Evolutionary conservation across 179 eudicot genomes (phyloP), one percentile per base, ranked within the genome.

Genomic region (Spergularia azorica): DNA sequence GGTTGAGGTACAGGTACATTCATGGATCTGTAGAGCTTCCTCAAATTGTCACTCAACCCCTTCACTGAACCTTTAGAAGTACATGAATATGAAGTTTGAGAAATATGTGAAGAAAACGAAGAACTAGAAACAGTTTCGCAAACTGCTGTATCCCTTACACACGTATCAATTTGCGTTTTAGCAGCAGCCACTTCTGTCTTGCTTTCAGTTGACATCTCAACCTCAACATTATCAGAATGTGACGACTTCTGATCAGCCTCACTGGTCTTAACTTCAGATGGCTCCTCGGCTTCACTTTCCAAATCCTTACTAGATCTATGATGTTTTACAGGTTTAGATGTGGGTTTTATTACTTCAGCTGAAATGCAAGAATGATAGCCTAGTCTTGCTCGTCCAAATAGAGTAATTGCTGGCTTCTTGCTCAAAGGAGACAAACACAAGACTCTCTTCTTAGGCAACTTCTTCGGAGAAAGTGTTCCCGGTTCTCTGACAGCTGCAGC

Each of bases 381-480:
- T 57, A 86, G 86, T 79, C 98, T 88, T 69, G 92, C 98, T 83
- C 91, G 89, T 73, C 98, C 97, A 79, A 94, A 92, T 83, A 92
- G 88, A 18, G 97, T 92, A 70, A 94, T 55, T 36, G 80, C 63
- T 48, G 86, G 79, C 62, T 74, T 84, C 81, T 85, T 87, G 50
- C 76, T 87, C 7, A 79, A 79, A 72, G 92, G 95, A 79, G 92
- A 88, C 39, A 80, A 56, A 63, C 55, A 80, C 76, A 83, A 74
- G 70, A 74, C 66, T 66, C 74, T 82, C 68, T 70, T 79, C 66
- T 73, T 77, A 76, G 72, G 20, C 41, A 85, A 80, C 78, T 66
- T 72, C 75, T 77, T 68, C 17, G 81, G 71, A 55, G 82, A 52
- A 71, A 81, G 83, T 56, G 80, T 52, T 65, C 80, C 85, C 50